These are phyloP conservation scores for Candolleomyces aberdarensis DNA, from an alignment of 768 basidiomycete genomes.

Conservation along the genomic window DNA sequence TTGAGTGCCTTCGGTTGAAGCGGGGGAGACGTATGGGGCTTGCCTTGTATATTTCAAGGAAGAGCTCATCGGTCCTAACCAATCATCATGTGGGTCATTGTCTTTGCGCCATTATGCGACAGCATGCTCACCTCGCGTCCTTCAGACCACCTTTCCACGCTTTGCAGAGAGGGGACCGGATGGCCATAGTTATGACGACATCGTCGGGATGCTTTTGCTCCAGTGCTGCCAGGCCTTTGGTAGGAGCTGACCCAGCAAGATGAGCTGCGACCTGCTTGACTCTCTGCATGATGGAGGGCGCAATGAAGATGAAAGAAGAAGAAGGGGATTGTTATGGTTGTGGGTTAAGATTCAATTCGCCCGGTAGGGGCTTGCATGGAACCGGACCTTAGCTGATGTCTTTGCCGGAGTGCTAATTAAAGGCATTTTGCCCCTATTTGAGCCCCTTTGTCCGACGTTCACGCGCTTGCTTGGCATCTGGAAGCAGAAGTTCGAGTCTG, in stretches of 20 bases:
- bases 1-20: neutral
- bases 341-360: neutral
- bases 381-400: neutral
- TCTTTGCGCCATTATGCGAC: conserved; percentile 3
- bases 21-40: conserved; percentile 9
- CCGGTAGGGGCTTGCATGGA: neutral
- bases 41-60: conserved; percentile 81
- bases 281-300: conserved; percentile 48
- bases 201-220: conserved; percentile 65
- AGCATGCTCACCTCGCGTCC: conserved; percentile 53
- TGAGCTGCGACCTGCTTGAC: conserved; percentile 66
- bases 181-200: conserved; percentile 80
- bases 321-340: neutral
- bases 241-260: conserved; percentile 31
- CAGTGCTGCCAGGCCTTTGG: conserved; percentile 47
- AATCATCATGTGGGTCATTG: neutral
- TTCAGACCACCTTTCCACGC: conserved; percentile 75
- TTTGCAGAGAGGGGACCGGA: conserved; percentile 73
- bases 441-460: neutral
- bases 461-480: neutral
- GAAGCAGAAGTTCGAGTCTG: neutral
- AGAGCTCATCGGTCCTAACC: conserved; percentile 69
- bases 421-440: neutral
- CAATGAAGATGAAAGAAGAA: neutral
- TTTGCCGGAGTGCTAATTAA: neutral